Base-by-base conservation (phyloP, 2,329 filamentous ascomycete species). In the Pseudocercospora pini-densiflorae region DNA sequence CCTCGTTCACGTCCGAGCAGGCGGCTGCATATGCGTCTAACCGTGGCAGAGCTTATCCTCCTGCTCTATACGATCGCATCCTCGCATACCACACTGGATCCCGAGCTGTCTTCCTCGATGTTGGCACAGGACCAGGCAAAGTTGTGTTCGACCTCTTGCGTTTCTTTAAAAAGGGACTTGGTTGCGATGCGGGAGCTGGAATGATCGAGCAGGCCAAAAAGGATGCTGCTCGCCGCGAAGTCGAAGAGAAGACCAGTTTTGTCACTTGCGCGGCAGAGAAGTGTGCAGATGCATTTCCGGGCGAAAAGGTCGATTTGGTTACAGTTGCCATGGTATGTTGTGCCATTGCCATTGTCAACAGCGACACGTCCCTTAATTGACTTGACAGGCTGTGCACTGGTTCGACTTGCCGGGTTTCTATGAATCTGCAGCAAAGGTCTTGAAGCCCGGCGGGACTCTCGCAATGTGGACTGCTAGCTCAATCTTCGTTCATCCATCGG, bases 51-150 rank as follows among this genome's bases (percentile, higher is more conserved):
- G 73, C 77, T 57, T 88, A 88, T 72, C 76, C 81, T 53, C 70
- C 77, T 0, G 71, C 70, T 5, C 75, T 88, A n/a, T 87, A 86
- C 76, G 67, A 83, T 2, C 70, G 72, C 45, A 78, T 89, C 57
- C 53, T 85, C 4, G 69, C 80, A 19, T 79, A 83, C 61, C 87
- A 89, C 70, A 75, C 71, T 0, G 76, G 80, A 0, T 82, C 80
- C 0, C 82, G 83, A 24, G 72, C 77, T 31, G 78, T 76, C 2
- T 78, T 76, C 2, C 72, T 87, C 12, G 87, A 89, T 67, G 76
- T 88, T 5, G 87, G 87, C 33, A 88, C 85, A 71, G 86, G 87
- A 0, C 86, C 87, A 0, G 87, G 87, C 3, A 82, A 75, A 12
- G 84, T 82, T 0, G 80, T 80, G 0, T 80, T 82, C 2, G 78